Percentiles rank a stretch among this genome's conserved stretches.
phyloP scores from a whole-genome alignment of 106 monocot genomes.

The Posidonia australis region DNA sequence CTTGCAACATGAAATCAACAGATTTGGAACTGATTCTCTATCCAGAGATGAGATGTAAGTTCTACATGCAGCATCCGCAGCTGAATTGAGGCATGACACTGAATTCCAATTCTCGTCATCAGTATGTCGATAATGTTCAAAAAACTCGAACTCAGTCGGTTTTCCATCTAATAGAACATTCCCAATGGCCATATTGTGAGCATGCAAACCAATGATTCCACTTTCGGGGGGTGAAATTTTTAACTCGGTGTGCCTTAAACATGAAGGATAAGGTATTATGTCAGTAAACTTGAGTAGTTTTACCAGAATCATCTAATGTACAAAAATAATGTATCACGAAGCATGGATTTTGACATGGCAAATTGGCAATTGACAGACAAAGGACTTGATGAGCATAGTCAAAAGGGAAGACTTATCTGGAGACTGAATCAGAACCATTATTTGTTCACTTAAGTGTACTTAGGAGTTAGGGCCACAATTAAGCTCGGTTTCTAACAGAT shows the following conservation, averaged over 20 bases:
- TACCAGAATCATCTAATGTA: background rate
- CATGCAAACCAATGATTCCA: slow-evolving; percentile 59
- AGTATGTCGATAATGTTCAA: slow-evolving; percentile 30
- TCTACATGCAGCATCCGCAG: slow-evolving; percentile 71
- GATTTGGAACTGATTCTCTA: slow-evolving; percentile 69
- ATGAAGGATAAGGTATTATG: background rate
- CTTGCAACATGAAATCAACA: slow-evolving; percentile 56
- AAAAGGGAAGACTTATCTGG: too few species aligned
- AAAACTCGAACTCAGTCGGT: slow-evolving; percentile 48
- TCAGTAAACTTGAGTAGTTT: background rate
- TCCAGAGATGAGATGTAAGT: slow-evolving; percentile 54
- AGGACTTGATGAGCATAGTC: too few species aligned
- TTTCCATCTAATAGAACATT: slow-evolving; percentile 57
- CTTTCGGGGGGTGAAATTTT: slow-evolving; percentile 49
- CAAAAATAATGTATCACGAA: background rate
- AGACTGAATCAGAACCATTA: too few species aligned
- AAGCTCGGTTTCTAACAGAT: too few species aligned
- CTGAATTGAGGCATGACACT: slow-evolving; percentile 55
- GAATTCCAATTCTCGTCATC: slow-evolving; percentile 53
- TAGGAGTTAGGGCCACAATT: too few species aligned
- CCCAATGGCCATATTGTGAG: slow-evolving; percentile 61
- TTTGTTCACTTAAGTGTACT: too few species aligned
- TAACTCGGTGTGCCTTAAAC: slow-evolving; percentile 68
- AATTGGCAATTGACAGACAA: too few species aligned
- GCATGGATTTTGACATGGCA: too few species aligned